phyloP scores from a whole-genome alignment of 2,329 filamentous ascomycete genomes.

The Aureobasidium sp. region DNA sequence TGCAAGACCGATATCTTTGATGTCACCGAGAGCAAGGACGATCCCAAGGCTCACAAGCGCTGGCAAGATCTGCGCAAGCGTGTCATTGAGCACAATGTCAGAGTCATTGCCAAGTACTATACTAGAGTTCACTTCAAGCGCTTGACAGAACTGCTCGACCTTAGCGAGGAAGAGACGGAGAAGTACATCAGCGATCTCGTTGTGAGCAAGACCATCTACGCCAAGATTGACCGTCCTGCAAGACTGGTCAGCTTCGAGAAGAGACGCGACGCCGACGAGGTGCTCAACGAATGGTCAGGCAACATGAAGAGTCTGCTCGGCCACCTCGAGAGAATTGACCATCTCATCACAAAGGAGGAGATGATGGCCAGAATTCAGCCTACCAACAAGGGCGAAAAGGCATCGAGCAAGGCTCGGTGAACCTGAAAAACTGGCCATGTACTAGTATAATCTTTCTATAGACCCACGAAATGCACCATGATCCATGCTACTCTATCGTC shows the following conservation, averaged over 20 bases:
- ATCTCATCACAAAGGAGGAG: constrained; percentile 98
- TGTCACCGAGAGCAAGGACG: constrained; percentile 48
- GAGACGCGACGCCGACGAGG: constrained; percentile 87
- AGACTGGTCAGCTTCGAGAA: constrained; percentile 90
- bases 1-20: constrained; percentile 83
- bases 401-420: constrained; percentile 29
- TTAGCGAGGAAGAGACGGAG: constrained; percentile 92
- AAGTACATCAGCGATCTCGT: constrained; percentile 98
- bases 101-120: constrained; percentile 97
- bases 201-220: constrained; percentile 94
- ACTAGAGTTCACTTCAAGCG: constrained; percentile 91
- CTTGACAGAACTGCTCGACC: constrained; percentile 80
- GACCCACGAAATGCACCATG: constrained; percentile 11
- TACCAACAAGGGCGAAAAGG: constrained; percentile 35
- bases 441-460: constrained; percentile 6
- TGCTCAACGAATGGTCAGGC: constrained; percentile 96
- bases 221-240: constrained; percentile 92
- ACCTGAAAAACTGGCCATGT: not conserved
- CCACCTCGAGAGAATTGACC: constrained; percentile 82
- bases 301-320: constrained; percentile 94
- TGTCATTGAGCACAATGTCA: constrained; percentile 98
- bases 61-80: constrained; percentile 96
- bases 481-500: not conserved
- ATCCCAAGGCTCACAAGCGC: constrained; percentile 73
- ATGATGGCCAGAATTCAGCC: constrained; percentile 99